Conservation (phyloP, 2,329 filamentous ascomycete genomes). For the Fusarium sp. region DNA sequence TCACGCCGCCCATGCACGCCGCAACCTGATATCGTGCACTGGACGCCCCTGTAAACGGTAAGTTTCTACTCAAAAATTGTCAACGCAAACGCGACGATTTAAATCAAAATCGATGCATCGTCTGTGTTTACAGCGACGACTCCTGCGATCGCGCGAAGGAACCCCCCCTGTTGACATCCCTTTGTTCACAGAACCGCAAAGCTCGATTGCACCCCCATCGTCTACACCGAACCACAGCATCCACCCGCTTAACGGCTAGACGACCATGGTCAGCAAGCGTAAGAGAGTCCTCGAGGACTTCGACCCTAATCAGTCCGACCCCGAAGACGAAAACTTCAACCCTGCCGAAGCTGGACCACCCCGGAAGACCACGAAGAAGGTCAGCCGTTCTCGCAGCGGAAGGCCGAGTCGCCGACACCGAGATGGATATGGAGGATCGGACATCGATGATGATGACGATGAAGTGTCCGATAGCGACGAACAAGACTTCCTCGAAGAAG, state of each 20-base stretch:
- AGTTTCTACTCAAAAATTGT: conserved; percentile 26
- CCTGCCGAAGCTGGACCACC: conserved; percentile 62
- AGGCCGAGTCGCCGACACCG: conserved; percentile 55
- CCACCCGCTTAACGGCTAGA: not conserved
- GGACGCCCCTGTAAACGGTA: conserved; percentile 42
- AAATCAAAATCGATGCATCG: conserved; percentile 3
- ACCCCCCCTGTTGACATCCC: conserved; percentile 39
- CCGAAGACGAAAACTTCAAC: conserved; percentile 76
- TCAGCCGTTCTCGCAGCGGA: conserved; percentile 56
- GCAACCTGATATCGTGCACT: conserved; percentile 45
- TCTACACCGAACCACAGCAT: conserved; percentile 14
- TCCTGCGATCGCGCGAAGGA: conserved; percentile 8
- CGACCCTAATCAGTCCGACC: conserved; percentile 75
- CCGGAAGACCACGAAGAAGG: conserved; percentile 59
- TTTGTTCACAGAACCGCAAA: conserved; percentile 32
- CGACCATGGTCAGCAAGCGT: conserved; percentile 61
- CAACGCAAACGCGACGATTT: not conserved
- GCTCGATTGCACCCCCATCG: conserved; percentile 27
- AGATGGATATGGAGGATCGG: conserved; percentile 68
- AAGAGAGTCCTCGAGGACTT: conserved; percentile 72
- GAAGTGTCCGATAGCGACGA: conserved; percentile 67
- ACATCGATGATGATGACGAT: conserved; percentile 71
- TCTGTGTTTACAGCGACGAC: conserved; percentile 3
- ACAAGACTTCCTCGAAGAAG: conserved; percentile 62
- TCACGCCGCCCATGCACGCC: conserved; percentile 47